A percentile compares a stretch with the other conserved stretches of the same genome.
Evolutionary conservation across 2,329 filamentous ascomycete genomes (phyloP).

Genomic region (Botrytis hyacinthi): DNA sequence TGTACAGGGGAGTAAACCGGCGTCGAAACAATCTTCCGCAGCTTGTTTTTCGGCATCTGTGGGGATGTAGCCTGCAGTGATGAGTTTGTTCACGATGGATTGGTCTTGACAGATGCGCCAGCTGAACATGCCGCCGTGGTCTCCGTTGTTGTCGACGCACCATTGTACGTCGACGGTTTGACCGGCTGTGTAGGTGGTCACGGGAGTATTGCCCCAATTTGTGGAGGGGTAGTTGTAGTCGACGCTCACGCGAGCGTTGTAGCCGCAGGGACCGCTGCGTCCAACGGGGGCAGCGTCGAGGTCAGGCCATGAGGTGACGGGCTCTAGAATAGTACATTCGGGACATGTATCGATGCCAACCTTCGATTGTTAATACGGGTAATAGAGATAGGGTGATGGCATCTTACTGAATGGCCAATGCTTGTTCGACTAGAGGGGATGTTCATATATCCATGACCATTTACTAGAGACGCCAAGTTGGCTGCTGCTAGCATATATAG

Average conservation of each 20-base stretch:
- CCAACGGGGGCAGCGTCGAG: conserved; percentile 47
- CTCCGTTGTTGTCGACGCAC: conserved; percentile 56
- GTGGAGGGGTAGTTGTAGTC: conserved; percentile 37
- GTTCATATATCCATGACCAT: conserved; percentile 48
- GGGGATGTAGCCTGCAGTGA: conserved; percentile 48
- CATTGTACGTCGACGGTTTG: conserved; percentile 51
- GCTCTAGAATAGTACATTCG: conserved; percentile 54
- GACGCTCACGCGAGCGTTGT: conserved; percentile 51
- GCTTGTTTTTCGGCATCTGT: conserved; percentile 52
- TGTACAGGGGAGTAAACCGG: conserved; percentile 48
- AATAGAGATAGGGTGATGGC: neutral
- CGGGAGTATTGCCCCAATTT: conserved; percentile 45
- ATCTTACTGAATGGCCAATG: conserved; percentile 48
- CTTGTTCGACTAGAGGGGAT: conserved; percentile 46
- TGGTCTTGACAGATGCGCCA: conserved; percentile 55
- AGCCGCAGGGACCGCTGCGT: conserved; percentile 52
- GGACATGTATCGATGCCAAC: conserved; percentile 49
- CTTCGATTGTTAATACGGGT: neutral
- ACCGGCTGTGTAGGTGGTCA: conserved; percentile 47
- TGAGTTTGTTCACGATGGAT: conserved; percentile 49
- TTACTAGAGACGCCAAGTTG: neutral
- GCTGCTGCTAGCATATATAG: neutral
- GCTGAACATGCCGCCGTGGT: conserved; percentile 56
- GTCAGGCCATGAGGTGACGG: conserved; percentile 51
- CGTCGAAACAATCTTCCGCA: conserved; percentile 52